These are phyloP conservation scores for Musa balbisiana DNA, from an alignment of 202 grass and related monocot species.

Conservation along the genomic window DNA sequence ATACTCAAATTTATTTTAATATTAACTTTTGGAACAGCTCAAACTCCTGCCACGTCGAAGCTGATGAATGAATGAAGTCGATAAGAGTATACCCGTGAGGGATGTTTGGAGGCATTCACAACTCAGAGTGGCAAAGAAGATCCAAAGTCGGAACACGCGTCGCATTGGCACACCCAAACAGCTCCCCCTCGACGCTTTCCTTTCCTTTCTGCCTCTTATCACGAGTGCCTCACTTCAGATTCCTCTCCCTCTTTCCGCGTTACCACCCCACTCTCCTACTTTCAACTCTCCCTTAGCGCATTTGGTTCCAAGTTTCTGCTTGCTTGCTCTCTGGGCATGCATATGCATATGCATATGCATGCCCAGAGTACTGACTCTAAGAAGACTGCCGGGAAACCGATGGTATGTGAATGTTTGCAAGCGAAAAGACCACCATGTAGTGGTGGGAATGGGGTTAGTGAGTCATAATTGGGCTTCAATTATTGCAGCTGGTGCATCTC, in stretches of 20 bases:
- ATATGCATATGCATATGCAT: background rate
- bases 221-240: background rate
- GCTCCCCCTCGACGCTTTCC: background rate
- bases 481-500: background rate
- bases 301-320: no score
- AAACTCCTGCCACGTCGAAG: background rate
- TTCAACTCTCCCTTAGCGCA: no score
- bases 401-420: no score
- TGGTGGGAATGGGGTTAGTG: no score
- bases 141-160: background rate
- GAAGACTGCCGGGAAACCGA: no score
- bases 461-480: background rate
- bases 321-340: background rate
- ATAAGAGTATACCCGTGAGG: background rate
- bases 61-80: background rate
- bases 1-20: no score
- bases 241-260: background rate
- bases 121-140: background rate
- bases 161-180: background rate
- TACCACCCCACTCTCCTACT: background rate
- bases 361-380: no score
- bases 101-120: background rate
- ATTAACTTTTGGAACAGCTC: no score
- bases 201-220: background rate
- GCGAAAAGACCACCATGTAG: no score